Percentiles rank a stretch among this genome's conserved stretches.
phyloP scores from a whole-genome alignment of 768 basidiomycete species.

The Sutorius australiensis region DNA sequence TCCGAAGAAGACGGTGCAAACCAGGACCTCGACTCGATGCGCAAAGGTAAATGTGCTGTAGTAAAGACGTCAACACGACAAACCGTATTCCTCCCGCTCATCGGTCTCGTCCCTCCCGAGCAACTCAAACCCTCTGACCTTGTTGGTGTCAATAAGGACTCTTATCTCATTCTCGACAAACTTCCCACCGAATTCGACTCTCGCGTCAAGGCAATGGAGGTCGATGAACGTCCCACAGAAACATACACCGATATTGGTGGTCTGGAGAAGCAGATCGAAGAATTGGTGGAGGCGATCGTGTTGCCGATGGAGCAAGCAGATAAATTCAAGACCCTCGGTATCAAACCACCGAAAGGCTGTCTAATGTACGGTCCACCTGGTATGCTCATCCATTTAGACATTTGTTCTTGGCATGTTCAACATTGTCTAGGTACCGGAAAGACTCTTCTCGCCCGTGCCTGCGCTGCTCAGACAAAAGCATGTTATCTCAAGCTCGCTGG shows the following conservation, averaged over 20 bases:
- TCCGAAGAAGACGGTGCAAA: constrained; percentile 94
- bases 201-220: constrained; percentile 99
- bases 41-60: constrained; percentile 96
- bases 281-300: constrained; percentile 96
- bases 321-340: constrained; percentile 97
- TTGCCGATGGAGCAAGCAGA: constrained; percentile 98
- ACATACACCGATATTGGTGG: constrained; percentile 98
- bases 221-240: constrained; percentile 96
- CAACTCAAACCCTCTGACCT: constrained; percentile 88
- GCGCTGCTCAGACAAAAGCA: constrained; percentile 96
- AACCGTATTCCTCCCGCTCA: constrained; percentile 97
- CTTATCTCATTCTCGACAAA: constrained; percentile 93
- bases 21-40: constrained; percentile 92
- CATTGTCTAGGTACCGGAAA: constrained; percentile 78
- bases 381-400: constrained; percentile 27
- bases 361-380: constrained; percentile 99
- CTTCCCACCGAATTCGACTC: constrained; percentile 97
- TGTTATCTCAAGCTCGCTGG: constrained; percentile 98
- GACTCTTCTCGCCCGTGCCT: constrained; percentile 94
- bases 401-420: neutral
- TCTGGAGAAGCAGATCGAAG: constrained; percentile 98
- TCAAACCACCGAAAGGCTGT: constrained; percentile 95
- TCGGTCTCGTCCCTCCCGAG: constrained; percentile 93
- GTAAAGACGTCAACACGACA: constrained; percentile 99
- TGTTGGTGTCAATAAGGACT: constrained; percentile 99